Base-by-base conservation (phyloP, 169 alveolate species). In the Eimeria acervulina region DNA sequence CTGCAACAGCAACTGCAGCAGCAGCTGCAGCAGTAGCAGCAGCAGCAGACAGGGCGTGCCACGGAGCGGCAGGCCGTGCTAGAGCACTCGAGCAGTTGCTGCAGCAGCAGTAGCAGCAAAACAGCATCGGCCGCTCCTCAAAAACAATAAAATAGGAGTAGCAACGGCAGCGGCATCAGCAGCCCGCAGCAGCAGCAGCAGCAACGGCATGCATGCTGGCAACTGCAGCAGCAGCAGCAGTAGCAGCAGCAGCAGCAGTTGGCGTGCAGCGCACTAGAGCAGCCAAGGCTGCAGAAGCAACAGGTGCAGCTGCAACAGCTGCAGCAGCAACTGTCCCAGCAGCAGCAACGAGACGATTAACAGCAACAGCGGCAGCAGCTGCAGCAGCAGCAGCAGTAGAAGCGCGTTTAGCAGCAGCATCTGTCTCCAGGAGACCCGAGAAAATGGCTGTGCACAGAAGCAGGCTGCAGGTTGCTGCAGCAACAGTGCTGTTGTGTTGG, bases 161-260 rank as follows among this genome's bases (percentile, higher is more conserved):
- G 85, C 85, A 31, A 21, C 85, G 59, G 85, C 85, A 74, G 59
- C 59, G 15, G 59, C 59, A 51, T 12, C 59, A 51, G 59, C 59
- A 51, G 59, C 59, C 7, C 7, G 59, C 59, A 51, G 15, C 59
- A 0, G 2, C 59, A 51, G 59, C 59, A n/a, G n/a, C 59, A 10
- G 7, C 59, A 51, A 17, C 15, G 59, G 59, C 59, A 51, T 51
- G 59, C 59, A 51, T 51, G 68, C 68, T 59, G n/a, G 6, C 19
- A 4, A 4, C 68, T 59, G 68, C 51, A 78, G 88, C 88, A 78
- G 33, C 61, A 78, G 47, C 61, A 78, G 88, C 88, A 7, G 33
- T 36, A 78, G 47, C 61, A 78, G 63, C 88, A 78, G 63, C 88
- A 78, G 61, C 88, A 70, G 81, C 42, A 70, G 19, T 36, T 26